phyloP scores from a whole-genome alignment of 805 yeast genomes.

The Cyberlindnera xylosilytica region DNA sequence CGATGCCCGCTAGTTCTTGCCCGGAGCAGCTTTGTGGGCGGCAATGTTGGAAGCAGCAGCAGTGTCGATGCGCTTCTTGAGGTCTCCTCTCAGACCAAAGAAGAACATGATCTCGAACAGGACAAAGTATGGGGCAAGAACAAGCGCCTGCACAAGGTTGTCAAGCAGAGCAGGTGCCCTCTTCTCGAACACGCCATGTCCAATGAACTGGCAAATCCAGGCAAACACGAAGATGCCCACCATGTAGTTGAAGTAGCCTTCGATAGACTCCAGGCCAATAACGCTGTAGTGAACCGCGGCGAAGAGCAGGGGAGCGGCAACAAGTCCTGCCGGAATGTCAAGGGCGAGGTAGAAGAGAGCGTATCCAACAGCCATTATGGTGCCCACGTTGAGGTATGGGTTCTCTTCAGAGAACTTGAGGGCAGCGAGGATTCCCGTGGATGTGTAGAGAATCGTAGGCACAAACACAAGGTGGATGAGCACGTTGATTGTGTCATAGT shows the following conservation, averaged over 20 bases:
- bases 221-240: constrained; percentile 43
- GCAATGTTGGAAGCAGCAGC: constrained; percentile 33
- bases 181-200: constrained; percentile 80
- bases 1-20: neutral
- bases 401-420: constrained; percentile 20
- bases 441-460: constrained; percentile 66
- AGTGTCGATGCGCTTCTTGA: constrained; percentile 32
- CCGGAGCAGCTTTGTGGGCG: constrained; percentile 17
- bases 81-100: constrained; percentile 57
- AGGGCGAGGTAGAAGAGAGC: constrained; percentile 56
- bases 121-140: constrained; percentile 89
- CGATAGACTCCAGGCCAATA: constrained; percentile 22
- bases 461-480: constrained; percentile 75
- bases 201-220: constrained; percentile 85
- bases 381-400: constrained; percentile 42
- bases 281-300: constrained; percentile 24
- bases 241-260: constrained; percentile 17
- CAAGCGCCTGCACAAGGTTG: constrained; percentile 77
- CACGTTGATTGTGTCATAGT: constrained; percentile 57
- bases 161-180: constrained; percentile 87
- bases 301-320: constrained; percentile 39
- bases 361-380: constrained; percentile 43
- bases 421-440: constrained; percentile 39
- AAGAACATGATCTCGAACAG: constrained; percentile 69
- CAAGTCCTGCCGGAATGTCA: constrained; percentile 48